A percentile compares a stretch with the other conserved stretches of the same genome.
These are phyloP conservation scores for Oenanthe javanica DNA, from an alignment of 140 eudicot species.

Conservation along the genomic window DNA sequence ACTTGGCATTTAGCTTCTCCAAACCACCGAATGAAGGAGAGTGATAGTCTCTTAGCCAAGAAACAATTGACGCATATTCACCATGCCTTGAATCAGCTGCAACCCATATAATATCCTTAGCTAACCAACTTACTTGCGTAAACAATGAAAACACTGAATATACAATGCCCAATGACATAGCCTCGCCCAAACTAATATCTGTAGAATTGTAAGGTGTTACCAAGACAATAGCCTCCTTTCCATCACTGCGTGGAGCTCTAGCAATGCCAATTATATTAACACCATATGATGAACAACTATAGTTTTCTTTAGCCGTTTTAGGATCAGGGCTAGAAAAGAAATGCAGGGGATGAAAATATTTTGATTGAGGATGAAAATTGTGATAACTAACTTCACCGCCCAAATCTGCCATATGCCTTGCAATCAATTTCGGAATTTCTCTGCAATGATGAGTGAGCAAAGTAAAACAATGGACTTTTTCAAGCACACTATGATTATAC, in stretches of 20 bases:
- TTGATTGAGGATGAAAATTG: conserved; percentile 49
- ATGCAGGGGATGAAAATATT: conserved; percentile 62
- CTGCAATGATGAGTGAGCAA: conserved; percentile 35
- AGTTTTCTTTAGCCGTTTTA: conserved; percentile 33
- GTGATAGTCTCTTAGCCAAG: conserved; percentile 83
- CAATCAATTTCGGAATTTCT: conserved; percentile 58
- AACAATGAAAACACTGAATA: conserved; percentile 68
- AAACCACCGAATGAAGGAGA: conserved; percentile 48
- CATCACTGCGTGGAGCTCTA: conserved; percentile 97
- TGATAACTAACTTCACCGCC: conserved; percentile 86
- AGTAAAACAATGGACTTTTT: neutral
- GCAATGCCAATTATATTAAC: conserved; percentile 71
- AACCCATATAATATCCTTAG: conserved; percentile 96
- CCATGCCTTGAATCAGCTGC: conserved; percentile 92
- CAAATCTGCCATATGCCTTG: conserved; percentile 46
- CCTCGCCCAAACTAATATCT: conserved; percentile 46
- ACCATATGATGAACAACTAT: conserved; percentile 46
- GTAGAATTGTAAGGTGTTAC: conserved; percentile 88
- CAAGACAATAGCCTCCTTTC: conserved; percentile 86
- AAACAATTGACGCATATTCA: conserved; percentile 62
- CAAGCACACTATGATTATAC: neutral
- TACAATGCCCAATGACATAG: conserved; percentile 69
- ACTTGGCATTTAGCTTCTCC: conserved; percentile 23
- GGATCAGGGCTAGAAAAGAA: conserved; percentile 66
- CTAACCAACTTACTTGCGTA: conserved; percentile 79